A percentile compares a stretch with the other conserved stretches of the same genome.
These are phyloP conservation scores for Puccinia hordei DNA, from an alignment of 1,284 basidiomycete species.

Conservation along the genomic window DNA sequence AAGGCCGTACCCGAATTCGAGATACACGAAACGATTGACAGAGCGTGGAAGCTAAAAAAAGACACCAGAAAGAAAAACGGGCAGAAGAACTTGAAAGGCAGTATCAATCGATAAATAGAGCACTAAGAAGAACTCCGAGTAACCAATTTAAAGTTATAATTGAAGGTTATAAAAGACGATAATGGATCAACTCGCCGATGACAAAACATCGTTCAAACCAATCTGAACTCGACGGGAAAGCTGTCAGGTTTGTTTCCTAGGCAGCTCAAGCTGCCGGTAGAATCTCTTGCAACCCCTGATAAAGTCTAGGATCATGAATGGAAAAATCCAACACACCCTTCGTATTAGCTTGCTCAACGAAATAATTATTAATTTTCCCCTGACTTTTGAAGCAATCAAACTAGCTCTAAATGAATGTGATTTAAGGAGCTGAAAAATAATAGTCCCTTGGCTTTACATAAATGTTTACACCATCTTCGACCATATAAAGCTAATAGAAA, in stretches of 20 bases:
- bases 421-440: too few species aligned
- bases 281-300: slow-evolving; percentile 71
- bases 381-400: too few species aligned
- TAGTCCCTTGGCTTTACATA: too few species aligned
- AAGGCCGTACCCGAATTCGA: slow-evolving; percentile 1
- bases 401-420: too few species aligned
- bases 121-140: slow-evolving; percentile 42
- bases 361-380: too few species aligned
- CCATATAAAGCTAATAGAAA: too few species aligned
- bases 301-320: slow-evolving; percentile 51
- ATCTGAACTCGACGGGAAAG: slow-evolving; percentile 43
- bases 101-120: slow-evolving; percentile 35
- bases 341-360: neutral
- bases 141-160: slow-evolving; percentile 17
- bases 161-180: slow-evolving; percentile 28
- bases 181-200: slow-evolving; percentile 22
- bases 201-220: slow-evolving; percentile 27
- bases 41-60: slow-evolving; percentile 43
- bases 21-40: slow-evolving; percentile 48
- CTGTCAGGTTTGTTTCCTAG: slow-evolving; percentile 74
- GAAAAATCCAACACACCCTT: slow-evolving; percentile 48
- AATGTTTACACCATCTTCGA: neutral
- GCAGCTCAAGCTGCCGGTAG: slow-evolving; percentile 64
- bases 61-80: slow-evolving; percentile 14
- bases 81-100: neutral